Conservation (phyloP, 2,329 filamentous ascomycete species). For the Alternaria alternata region DNA sequence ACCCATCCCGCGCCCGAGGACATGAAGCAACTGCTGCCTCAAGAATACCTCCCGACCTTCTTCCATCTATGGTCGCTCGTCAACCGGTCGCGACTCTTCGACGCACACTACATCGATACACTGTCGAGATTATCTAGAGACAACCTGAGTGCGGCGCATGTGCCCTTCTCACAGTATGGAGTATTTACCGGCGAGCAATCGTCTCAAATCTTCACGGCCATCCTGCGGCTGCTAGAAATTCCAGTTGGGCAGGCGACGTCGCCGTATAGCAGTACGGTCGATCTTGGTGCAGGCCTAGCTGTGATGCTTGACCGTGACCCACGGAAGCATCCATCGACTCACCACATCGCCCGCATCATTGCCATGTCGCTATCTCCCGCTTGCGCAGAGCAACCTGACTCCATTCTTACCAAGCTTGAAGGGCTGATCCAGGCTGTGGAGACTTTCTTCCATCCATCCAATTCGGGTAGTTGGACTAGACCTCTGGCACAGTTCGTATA, state of each 20-base stretch:
- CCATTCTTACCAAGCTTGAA: constrained; percentile 84
- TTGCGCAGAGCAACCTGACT: constrained; percentile 78
- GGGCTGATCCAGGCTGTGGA: constrained; percentile 93
- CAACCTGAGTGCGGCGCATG: constrained; percentile 75
- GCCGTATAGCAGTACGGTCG: constrained; percentile 81
- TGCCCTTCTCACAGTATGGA: constrained; percentile 84
- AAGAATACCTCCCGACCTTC: constrained; percentile 88
- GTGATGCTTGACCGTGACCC: constrained; percentile 90
- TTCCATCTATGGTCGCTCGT: constrained; percentile 97
- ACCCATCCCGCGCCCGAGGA: constrained; percentile 78
- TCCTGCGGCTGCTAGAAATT: constrained; percentile 89
- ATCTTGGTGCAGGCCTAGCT: constrained; percentile 82
- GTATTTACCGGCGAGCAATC: constrained; percentile 94
- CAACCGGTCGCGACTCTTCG: constrained; percentile 85
- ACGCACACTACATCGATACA: constrained; percentile 87
- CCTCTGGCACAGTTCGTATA: constrained; percentile 89
- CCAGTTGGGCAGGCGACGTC: constrained; percentile 96
- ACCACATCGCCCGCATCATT: constrained; percentile 92
- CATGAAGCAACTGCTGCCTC: constrained; percentile 79
- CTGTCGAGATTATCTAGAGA: constrained; percentile 88
- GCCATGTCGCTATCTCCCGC: constrained; percentile 90
- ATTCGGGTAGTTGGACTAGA: constrained; percentile 90
- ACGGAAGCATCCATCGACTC: constrained; percentile 89
- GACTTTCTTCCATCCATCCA: constrained; percentile 98
- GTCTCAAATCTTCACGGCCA: constrained; percentile 88